Evolutionary conservation across 176 grass and related monocot genomes (phyloP), one percentile per base, ranked within the genome.

Genomic region (Oryza meridionalis): DNA sequence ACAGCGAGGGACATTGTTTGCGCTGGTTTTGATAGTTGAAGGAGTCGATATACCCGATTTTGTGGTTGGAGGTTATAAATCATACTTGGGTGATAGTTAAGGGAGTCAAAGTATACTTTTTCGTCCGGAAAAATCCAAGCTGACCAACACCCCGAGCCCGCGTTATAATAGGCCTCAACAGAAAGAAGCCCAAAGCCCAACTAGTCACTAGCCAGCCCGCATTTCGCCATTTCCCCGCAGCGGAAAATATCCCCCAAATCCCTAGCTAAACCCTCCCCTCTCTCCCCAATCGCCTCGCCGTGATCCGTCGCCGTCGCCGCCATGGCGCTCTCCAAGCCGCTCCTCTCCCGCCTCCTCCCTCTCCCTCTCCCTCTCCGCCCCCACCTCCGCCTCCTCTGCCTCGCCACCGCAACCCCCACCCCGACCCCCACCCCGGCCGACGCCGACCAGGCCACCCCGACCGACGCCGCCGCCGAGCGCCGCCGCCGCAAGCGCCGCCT

Each of bases 401-500:
- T 88, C 44, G 16, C 77, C 40, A 35, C 73, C 25, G 27, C 47
- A 9, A 49, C 35, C 72, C 47, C 46, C 3, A 49, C 13, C 46
- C 46, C 47, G 47, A 49, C 35, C 72, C 47, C 46, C 3, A 49
- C 13, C 46, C 46, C 47, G 47, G 47, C 14, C 14, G 47, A 50
- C 47, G 13, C 47, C 47, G 79, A 83, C 50, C 71, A 70, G 17
- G 63, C 59, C 5, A 72, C 66, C 50, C 88, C 84, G 11, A 75
- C 75, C 42, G 88, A 85, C 63, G 82, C 70, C 15, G 70, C 88
- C 61, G 88, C 82, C 22, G 88, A 90, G 74, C 92, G 88, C 85
- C 92, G 88, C 61, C 88, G 78, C 65, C 91, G 88, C 42, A 93
- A 93, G 75, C 92, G 92, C 69, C 88, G 92, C 26, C 85, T 90